These are phyloP conservation scores for Wallacemonas sp. DNA, from an alignment of 208 protist species.

Conservation along the genomic window DNA sequence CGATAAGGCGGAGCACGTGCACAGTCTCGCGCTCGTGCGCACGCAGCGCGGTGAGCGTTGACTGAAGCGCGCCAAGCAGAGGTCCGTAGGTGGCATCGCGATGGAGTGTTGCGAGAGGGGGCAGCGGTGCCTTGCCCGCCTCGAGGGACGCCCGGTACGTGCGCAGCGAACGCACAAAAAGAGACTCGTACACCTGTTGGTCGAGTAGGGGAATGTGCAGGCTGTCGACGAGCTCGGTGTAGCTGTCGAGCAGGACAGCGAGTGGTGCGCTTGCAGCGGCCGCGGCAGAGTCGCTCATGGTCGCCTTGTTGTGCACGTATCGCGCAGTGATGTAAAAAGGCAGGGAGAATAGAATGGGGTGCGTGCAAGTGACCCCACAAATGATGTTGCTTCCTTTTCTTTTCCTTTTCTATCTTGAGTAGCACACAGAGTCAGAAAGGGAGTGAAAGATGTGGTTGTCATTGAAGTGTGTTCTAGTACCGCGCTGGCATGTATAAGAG, in stretches of 20 bases:
- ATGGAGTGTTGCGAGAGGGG: background rate
- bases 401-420: too few species aligned
- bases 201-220: conserved; percentile 40
- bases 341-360: too few species aligned
- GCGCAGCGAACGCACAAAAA: conserved; percentile 35
- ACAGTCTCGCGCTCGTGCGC: conserved; percentile 43
- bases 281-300: background rate
- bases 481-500: too few species aligned
- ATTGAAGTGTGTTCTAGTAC: too few species aligned
- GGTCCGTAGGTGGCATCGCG: background rate
- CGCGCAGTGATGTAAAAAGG: too few species aligned
- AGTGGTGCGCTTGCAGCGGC: background rate
- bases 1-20: conserved; percentile 37
- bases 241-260: conserved; percentile 19
- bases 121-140: background rate
- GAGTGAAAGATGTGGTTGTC: too few species aligned
- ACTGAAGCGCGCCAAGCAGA: conserved; percentile 35
- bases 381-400: too few species aligned
- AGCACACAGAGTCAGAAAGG: too few species aligned
- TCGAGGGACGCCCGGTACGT: conserved; percentile 5
- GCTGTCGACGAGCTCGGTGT: conserved; percentile 22
- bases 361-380: too few species aligned
- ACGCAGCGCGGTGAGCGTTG: conserved; percentile 27
- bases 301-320: too few species aligned
- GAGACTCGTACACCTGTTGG: conserved; percentile 28